These are phyloP conservation scores for Nepenthes mirabilis DNA, from an alignment of 148 eudicot species.

Conservation along the genomic window DNA sequence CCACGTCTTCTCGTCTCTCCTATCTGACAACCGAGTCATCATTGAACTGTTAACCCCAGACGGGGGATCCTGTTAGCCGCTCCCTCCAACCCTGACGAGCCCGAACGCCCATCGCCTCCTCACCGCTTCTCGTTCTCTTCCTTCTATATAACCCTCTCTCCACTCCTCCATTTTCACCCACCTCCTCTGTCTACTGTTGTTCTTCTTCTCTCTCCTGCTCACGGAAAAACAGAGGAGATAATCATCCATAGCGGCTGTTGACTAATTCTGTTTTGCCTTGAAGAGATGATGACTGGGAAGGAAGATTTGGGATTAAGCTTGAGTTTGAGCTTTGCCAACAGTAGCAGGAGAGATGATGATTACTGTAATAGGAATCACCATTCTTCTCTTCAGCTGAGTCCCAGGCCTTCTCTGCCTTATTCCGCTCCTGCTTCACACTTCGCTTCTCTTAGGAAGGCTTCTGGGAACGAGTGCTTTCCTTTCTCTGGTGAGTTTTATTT, in stretches of 20 bases:
- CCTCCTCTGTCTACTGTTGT: not conserved
- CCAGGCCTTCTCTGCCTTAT: slow-evolving; percentile 4
- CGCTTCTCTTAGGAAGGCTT: not conserved
- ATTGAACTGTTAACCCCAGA: slow-evolving; percentile 3
- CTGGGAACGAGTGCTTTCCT: slow-evolving; percentile 1
- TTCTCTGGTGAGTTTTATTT: not conserved
- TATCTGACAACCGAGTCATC: slow-evolving; percentile 3
- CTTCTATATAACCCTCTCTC: slow-evolving; percentile 3
- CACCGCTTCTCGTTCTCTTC: not conserved
- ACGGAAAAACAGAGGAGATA: too few relatives aligned
- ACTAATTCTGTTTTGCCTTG: not conserved
- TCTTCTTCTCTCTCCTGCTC: not conserved
- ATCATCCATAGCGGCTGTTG: not conserved
- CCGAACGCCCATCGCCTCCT: not conserved
- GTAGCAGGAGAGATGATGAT: not conserved
- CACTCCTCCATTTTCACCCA: not conserved
- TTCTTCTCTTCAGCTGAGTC: slow-evolving; percentile 5
- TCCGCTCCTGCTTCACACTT: not conserved
- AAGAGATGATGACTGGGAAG: slow-evolving; percentile 2
- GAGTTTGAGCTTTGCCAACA: not conserved
- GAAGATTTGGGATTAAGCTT: slow-evolving; percentile 7
- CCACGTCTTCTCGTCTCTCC: not conserved
- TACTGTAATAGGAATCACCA: not conserved
- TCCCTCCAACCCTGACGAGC: not conserved
- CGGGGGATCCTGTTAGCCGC: not conserved